Evolutionary conservation across 768 basidiomycete species (phyloP).

Genomic region (Rickenella mellea): DNA sequence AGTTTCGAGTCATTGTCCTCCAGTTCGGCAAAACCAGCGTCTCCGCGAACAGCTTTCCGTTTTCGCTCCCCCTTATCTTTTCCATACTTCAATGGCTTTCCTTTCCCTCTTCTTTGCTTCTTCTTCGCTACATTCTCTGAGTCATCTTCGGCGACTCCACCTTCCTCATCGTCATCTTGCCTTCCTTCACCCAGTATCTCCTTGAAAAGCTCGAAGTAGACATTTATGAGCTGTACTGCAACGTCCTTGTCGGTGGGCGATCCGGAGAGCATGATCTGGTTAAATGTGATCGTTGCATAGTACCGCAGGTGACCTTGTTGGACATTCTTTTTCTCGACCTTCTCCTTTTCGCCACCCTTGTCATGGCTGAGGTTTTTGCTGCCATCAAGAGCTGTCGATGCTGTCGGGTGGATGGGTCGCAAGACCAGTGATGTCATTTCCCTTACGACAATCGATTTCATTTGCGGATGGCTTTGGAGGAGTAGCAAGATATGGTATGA

Average conservation of each 20-base stretch:
- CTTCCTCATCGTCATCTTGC: slow-evolving; percentile 21
- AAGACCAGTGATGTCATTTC: slow-evolving; percentile 79
- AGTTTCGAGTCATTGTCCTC: slow-evolving; percentile 76
- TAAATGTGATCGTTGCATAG: slow-evolving; percentile 89
- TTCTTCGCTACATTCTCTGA: slow-evolving; percentile 22
- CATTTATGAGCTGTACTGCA: slow-evolving; percentile 69
- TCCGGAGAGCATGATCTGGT: slow-evolving; percentile 72
- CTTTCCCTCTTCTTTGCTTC: slow-evolving; percentile 19
- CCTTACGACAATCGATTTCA: slow-evolving; percentile 84
- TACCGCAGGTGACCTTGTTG: slow-evolving; percentile 74
- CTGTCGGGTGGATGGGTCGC: slow-evolving; percentile 33
- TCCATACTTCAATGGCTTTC: slow-evolving; percentile 12
- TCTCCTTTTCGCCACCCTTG: slow-evolving; percentile 16
- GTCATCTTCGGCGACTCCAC: slow-evolving; percentile 13
- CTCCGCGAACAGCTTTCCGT: slow-evolving; percentile 38
- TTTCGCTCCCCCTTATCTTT: slow-evolving; percentile 25
- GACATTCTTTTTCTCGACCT: slow-evolving; percentile 24
- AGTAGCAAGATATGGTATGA: slow-evolving; percentile 86
- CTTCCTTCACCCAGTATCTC: slow-evolving; percentile 67
- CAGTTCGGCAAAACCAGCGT: slow-evolving; percentile 62
- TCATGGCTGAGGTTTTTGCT: slow-evolving; percentile 20
- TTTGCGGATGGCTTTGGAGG: slow-evolving; percentile 82
- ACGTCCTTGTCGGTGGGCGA: slow-evolving; percentile 59
- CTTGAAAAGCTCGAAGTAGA: slow-evolving; percentile 92
- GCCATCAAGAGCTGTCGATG: slow-evolving; percentile 35